Conservation (phyloP, 345 rosid species). For the Aurinia saxatilis region DNA sequence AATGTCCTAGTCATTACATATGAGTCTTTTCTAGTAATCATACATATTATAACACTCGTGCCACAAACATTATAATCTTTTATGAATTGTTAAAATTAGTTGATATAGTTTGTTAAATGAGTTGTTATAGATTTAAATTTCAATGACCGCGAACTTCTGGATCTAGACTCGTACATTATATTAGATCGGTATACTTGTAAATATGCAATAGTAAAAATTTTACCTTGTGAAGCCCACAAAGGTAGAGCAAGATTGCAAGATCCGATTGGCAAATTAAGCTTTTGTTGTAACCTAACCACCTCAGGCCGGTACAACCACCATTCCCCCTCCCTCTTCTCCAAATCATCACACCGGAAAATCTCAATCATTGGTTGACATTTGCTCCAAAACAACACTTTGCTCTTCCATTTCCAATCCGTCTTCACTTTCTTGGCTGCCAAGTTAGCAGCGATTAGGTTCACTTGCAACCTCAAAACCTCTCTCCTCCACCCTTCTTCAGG, state of each 20-base stretch:
- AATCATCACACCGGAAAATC: conserved; percentile 71
- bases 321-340: conserved; percentile 62
- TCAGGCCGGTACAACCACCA: conserved; percentile 83
- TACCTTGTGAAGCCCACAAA: conserved; percentile 82
- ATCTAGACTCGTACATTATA: too few species aligned
- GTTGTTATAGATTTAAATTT: too few species aligned
- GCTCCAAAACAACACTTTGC: conserved; percentile 69
- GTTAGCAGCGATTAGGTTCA: conserved; percentile 63
- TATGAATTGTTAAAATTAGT: too few species aligned
- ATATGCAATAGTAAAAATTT: too few species aligned
- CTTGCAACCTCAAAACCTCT: conserved; percentile 77
- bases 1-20: conserved; percentile 17
- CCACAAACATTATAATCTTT: background rate
- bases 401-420: conserved; percentile 50
- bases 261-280: conserved; percentile 68
- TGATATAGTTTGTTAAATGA: background rate
- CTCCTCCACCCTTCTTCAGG: conserved; percentile 84
- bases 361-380: conserved; percentile 90
- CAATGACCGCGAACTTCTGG: too few species aligned
- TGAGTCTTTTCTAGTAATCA: background rate
- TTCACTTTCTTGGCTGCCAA: conserved; percentile 54
- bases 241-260: conserved; percentile 80
- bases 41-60: background rate
- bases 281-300: conserved; percentile 54
- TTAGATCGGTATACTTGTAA: too few species aligned